Evolutionary conservation across 1,139 yeast genomes (phyloP).

Genomic region (Candida labiduridarum): DNA sequence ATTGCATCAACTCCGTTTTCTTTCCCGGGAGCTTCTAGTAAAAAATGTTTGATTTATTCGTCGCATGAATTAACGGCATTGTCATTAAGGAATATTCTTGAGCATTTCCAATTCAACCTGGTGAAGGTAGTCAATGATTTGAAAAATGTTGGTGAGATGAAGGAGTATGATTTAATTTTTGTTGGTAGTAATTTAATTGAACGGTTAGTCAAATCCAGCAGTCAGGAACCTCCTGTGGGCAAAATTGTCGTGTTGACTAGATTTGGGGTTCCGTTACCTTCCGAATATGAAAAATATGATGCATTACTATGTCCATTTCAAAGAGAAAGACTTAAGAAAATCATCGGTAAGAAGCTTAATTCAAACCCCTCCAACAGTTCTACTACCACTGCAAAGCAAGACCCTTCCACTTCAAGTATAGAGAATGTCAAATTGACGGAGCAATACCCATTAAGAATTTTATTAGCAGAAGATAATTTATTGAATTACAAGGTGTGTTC

Average conservation of each 20-base stretch:
- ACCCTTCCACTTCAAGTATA: too few species aligned
- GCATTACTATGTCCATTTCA: constrained; percentile 40
- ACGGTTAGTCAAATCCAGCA: constrained; percentile 13
- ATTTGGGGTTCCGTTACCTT: constrained; percentile 33
- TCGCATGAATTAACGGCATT: constrained; percentile 31
- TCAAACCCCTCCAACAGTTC: neutral
- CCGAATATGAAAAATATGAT: constrained; percentile 25
- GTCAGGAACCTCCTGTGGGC: neutral
- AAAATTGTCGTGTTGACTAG: constrained; percentile 20
- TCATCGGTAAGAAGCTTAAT: neutral
- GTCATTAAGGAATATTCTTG: constrained; percentile 32
- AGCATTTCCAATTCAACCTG: constrained; percentile 33
- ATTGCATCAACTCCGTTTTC: constrained; percentile 16
- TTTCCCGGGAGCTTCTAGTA: constrained; percentile 18
- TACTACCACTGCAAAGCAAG: neutral
- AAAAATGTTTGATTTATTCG: constrained; percentile 39
- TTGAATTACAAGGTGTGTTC: constrained; percentile 54
- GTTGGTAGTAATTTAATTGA: constrained; percentile 22
- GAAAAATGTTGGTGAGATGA: neutral
- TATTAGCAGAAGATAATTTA: constrained; percentile 56
- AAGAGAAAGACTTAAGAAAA: constrained; percentile 26
- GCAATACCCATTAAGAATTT: constrained; percentile 44
- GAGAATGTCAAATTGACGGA: constrained; percentile 21
- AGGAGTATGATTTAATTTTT: constrained; percentile 17
- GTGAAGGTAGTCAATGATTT: constrained; percentile 19